Percentiles rank a stretch among this genome's conserved stretches.
Conservation (phyloP, 2,329 filamentous ascomycete species). For the Emydomyces testavorans region DNA sequence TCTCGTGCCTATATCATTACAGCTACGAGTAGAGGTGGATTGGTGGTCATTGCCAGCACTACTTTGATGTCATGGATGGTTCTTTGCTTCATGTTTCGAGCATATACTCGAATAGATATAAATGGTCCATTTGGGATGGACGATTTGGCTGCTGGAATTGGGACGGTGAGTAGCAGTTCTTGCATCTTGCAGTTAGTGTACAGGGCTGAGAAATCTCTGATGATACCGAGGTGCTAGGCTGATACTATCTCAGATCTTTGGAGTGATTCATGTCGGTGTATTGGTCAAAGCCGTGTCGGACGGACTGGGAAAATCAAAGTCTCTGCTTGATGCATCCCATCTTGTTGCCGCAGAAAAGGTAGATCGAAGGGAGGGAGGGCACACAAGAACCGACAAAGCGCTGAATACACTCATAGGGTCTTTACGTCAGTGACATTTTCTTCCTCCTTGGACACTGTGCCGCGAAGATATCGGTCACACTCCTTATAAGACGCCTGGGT, state of each 20-base stretch:
- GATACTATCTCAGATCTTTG: conserved; percentile 2
- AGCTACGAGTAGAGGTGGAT: conserved; percentile 5
- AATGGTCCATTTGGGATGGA: conserved; percentile 21
- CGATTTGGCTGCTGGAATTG: conserved; percentile 18
- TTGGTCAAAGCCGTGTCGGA: conserved; percentile 9
- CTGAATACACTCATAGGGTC: background rate
- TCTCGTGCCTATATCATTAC: conserved; percentile 10
- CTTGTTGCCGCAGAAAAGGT: conserved; percentile 10
- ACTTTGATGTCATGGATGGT: conserved; percentile 15
- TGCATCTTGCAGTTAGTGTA: background rate
- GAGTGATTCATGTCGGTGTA: conserved; percentile 10
- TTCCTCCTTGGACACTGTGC: conserved; percentile 22
- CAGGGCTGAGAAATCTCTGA: background rate
- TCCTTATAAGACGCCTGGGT: conserved; percentile 23
- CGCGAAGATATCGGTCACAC: conserved; percentile 23
- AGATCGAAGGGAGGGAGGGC: background rate
- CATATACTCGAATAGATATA: conserved; percentile 20
- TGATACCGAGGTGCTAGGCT: background rate
- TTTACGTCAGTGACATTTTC: conserved; percentile 14
- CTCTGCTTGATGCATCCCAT: background rate
- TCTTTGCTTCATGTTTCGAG: conserved; percentile 10
- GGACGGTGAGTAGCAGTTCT: conserved; percentile 19
- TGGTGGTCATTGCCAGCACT: conserved; percentile 8
- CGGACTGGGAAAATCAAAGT: conserved; percentile 10
- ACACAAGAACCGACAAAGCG: background rate